phyloP scores from a whole-genome alignment of 2,329 filamentous ascomycete genomes.

The Ophiostoma piceae region DNA sequence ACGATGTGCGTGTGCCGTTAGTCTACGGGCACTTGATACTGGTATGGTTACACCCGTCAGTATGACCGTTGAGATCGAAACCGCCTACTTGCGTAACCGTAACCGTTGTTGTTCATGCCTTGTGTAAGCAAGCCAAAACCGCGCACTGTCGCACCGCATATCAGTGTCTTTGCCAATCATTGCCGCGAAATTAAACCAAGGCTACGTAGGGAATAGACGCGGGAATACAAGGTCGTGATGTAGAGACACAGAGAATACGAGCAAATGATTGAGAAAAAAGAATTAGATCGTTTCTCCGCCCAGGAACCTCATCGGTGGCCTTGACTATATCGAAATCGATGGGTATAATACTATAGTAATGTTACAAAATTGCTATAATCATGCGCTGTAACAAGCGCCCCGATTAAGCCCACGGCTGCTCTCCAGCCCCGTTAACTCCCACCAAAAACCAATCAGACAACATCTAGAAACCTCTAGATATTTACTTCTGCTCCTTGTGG shows the following conservation, averaged over 20 bases:
- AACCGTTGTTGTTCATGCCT: background rate
- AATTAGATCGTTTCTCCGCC: background rate
- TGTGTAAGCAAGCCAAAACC: background rate
- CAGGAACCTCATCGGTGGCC: background rate
- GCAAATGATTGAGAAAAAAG: background rate
- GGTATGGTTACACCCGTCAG: background rate
- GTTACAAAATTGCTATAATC: conserved; percentile 1
- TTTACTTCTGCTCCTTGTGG: background rate
- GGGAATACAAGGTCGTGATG: background rate
- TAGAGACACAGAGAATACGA: no score
- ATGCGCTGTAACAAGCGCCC: background rate
- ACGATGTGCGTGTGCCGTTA: background rate
- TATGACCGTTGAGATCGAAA: background rate
- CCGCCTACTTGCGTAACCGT: background rate
- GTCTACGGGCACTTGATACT: background rate
- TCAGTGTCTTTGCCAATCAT: background rate
- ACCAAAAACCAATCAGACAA: background rate
- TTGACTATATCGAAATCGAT: conserved; percentile 10
- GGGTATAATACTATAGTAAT: conserved; percentile 14
- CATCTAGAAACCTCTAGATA: background rate
- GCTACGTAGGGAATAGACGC: background rate
- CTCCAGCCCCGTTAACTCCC: background rate
- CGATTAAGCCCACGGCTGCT: background rate
- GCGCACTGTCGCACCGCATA: background rate
- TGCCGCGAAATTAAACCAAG: background rate